phyloP scores from a whole-genome alignment of 1,284 basidiomycete genomes.

The Moniliella sp. region DNA sequence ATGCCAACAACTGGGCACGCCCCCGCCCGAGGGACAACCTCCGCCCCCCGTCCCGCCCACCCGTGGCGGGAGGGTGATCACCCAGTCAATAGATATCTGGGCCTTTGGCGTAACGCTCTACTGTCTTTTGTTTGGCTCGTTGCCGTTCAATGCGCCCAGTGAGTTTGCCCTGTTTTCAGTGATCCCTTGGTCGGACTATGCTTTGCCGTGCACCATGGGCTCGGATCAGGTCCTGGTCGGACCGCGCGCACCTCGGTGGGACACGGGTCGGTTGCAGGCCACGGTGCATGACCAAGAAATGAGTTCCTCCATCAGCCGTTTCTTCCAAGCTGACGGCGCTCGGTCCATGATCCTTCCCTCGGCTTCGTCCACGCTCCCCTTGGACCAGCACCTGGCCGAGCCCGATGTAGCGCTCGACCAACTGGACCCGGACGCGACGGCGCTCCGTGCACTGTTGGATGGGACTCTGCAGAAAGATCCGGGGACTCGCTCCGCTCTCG shows the following conservation, averaged over 20 bases:
- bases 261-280: not conserved
- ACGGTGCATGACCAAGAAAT: conserved; percentile 31
- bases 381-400: conserved; percentile 6
- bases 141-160: conserved; percentile 47
- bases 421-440: conserved; percentile 35
- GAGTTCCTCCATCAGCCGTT: conserved; percentile 28
- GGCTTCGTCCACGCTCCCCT: conserved; percentile 1
- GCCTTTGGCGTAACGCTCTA: conserved; percentile 92
- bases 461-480: conserved; percentile 65
- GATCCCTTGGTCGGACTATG: conserved; percentile 60
- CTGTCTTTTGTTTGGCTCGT: conserved; percentile 68
- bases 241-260: conserved; percentile 3
- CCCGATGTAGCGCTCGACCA: conserved; percentile 43
- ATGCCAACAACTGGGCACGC: not conserved
- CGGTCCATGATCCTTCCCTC: not conserved
- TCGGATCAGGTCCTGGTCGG: conserved; percentile 41
- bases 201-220: conserved; percentile 42
- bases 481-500: conserved; percentile 53
- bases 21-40: not conserved
- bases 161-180: conserved; percentile 66
- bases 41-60: too few relatives aligned
- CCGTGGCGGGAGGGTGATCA: conserved; percentile 40
- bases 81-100: conserved; percentile 96
- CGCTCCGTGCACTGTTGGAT: conserved; percentile 15
- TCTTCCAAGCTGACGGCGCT: not conserved